phyloP scores from a whole-genome alignment of 805 yeast genomes.

The Metahyphopichia silvanorum region DNA sequence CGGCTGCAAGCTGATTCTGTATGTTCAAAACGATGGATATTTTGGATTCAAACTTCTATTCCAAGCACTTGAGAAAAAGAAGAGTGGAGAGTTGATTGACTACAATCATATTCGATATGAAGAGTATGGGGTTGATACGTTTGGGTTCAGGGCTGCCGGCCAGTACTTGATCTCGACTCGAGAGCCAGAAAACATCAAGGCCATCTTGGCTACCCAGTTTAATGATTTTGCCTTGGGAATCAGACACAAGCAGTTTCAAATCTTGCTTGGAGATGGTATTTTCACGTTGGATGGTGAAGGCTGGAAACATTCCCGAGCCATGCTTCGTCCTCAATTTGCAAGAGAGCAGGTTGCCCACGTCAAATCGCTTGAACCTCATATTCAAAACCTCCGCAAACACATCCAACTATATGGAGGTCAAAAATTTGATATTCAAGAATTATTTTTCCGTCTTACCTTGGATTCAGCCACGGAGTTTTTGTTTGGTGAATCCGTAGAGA shows the following conservation, averaged over 20 bases:
- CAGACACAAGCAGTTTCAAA: slow-evolving; percentile 34
- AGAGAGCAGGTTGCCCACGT: slow-evolving; percentile 43
- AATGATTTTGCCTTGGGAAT: slow-evolving; percentile 37
- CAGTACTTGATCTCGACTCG: slow-evolving; percentile 19
- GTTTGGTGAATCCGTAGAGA: slow-evolving; percentile 36
- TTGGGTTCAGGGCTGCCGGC: slow-evolving; percentile 15
- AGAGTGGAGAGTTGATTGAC: slow-evolving; percentile 18
- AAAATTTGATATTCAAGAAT: slow-evolving; percentile 34
- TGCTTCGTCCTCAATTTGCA: slow-evolving; percentile 44
- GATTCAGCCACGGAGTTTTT: slow-evolving; percentile 41
- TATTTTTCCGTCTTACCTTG: slow-evolving; percentile 36
- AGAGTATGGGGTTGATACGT: slow-evolving; percentile 5
- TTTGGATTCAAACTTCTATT: slow-evolving; percentile 16
- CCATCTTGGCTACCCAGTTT: slow-evolving; percentile 41
- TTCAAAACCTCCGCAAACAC: slow-evolving; percentile 32
- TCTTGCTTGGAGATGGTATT: slow-evolving; percentile 41
- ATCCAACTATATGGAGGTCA: slow-evolving; percentile 21
- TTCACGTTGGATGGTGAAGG: slow-evolving; percentile 42
- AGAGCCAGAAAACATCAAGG: slow-evolving; percentile 42
- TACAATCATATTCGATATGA: slow-evolving; percentile 11
- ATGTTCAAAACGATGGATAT: slow-evolving; percentile 3
- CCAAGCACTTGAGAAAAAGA: slow-evolving; percentile 9
- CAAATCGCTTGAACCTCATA: slow-evolving; percentile 35
- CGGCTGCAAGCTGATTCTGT: slow-evolving; percentile 9
- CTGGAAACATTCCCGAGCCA: slow-evolving; percentile 41